Conservation (phyloP, 2,329 filamentous ascomycete species). For the Cryphonectria naterciae region DNA sequence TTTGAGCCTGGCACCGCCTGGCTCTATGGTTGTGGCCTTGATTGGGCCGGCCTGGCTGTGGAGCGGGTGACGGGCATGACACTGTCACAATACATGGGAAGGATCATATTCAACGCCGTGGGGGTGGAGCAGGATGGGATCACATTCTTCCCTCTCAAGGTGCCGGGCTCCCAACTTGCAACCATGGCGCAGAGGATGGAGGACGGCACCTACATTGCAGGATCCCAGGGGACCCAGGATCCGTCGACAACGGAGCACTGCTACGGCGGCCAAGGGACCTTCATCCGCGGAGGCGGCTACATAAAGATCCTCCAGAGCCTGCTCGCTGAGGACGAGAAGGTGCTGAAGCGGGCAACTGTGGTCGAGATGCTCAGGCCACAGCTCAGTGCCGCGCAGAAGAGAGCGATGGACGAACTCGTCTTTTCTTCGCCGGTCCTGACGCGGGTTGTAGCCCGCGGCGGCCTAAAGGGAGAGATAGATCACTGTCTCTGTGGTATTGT, state of each 20-base stretch:
- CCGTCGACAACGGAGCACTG: conserved; percentile 41
- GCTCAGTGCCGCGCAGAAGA: conserved; percentile 40
- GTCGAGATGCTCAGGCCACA: conserved; percentile 53
- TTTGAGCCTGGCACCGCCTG: conserved; percentile 50
- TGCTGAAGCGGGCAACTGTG: conserved; percentile 48
- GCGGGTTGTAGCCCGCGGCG: conserved; percentile 33
- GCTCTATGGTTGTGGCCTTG: conserved; percentile 46
- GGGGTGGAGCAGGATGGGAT: conserved; percentile 46
- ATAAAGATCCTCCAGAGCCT: conserved; percentile 51
- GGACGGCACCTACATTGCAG: conserved; percentile 40
- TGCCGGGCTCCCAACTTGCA: conserved; percentile 42
- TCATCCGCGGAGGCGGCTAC: conserved; percentile 45
- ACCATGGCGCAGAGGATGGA: conserved; percentile 44
- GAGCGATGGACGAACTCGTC: conserved; percentile 33
- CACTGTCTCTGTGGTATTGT: conserved; percentile 48
- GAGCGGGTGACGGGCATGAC: conserved; percentile 49
- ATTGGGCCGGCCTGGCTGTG: conserved; percentile 42
- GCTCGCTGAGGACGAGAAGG: conserved; percentile 51
- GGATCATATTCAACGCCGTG: conserved; percentile 48
- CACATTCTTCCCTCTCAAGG: conserved; percentile 42
- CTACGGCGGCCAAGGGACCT: conserved; percentile 51
- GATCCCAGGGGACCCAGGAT: conserved; percentile 40
- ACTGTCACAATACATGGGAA: conserved; percentile 48
- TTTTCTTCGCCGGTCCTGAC: conserved; percentile 41
- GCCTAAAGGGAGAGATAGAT: conserved; percentile 37